Evolutionary conservation across 345 rosid species (phyloP).

Genomic region (Syzygium jambos): DNA sequence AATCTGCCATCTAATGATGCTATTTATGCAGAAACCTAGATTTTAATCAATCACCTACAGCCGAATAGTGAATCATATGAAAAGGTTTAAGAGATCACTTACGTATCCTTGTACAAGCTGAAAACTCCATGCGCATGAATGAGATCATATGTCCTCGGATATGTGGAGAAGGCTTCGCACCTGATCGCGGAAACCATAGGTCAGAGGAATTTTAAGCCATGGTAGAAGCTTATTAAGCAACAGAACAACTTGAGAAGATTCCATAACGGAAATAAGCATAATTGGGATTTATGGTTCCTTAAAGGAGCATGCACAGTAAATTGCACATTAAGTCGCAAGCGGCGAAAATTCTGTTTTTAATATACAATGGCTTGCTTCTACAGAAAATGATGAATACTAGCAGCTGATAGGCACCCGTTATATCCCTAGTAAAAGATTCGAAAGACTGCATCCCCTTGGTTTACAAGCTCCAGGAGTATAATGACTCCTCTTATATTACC

Average conservation of each 20-base stretch:
- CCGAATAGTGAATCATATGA: not conserved
- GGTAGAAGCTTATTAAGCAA: not conserved
- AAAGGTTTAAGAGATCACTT: conserved; percentile 4
- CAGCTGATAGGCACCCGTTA: not conserved
- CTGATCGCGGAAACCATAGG: conserved; percentile 13
- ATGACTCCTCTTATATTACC: not conserved
- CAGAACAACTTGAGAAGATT: not conserved
- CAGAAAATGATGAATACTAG: not conserved
- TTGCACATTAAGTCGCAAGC: not conserved
- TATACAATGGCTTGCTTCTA: not conserved
- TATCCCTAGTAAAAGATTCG: not conserved
- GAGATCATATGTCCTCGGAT: conserved; percentile 70
- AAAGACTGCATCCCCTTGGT: not conserved
- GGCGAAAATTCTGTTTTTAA: not conserved
- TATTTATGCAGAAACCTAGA: not conserved
- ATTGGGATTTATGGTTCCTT: not conserved
- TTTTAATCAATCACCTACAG: not conserved
- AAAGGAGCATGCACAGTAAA: not conserved
- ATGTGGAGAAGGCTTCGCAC: conserved; percentile 77
- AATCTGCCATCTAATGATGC: not conserved
- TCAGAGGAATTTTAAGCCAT: not conserved
- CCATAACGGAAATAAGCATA: not conserved
- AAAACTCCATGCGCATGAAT: conserved; percentile 53
- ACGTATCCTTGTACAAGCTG: conserved; percentile 55
- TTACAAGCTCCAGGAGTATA: not conserved